Percentiles rank a stretch among this genome's conserved stretches.
Conservation (phyloP, 305 asterid species). For the Fraxinus sp. region DNA sequence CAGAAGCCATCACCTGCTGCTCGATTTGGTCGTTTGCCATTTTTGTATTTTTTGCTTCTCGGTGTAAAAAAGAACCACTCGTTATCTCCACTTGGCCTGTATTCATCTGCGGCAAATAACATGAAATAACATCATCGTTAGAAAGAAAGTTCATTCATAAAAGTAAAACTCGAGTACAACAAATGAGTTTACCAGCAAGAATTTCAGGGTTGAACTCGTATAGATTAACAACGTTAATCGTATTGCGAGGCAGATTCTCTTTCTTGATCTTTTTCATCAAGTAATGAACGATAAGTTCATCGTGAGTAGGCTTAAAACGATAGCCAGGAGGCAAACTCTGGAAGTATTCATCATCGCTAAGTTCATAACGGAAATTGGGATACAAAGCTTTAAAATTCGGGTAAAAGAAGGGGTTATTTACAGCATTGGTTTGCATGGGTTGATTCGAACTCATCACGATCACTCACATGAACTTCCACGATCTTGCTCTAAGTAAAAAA, state of each 20-base stretch:
- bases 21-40: conserved; percentile 24
- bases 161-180: too few species aligned
- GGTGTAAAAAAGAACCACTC: conserved; percentile 32
- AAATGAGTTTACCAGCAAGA: not conserved
- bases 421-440: not conserved
- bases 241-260: conserved; percentile 2
- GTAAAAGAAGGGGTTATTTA: not conserved
- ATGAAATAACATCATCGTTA: not conserved
- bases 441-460: not conserved
- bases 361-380: not conserved
- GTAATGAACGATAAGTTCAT: conserved; percentile 21
- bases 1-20: conserved; percentile 28
- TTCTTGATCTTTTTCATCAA: conserved; percentile 13
- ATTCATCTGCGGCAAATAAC: not conserved
- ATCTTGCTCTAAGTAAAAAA: too few species aligned
- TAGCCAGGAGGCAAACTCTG: conserved; percentile 15
- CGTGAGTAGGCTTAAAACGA: conserved; percentile 23
- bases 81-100: not conserved
- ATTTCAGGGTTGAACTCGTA: not conserved
- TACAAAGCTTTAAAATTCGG: not conserved
- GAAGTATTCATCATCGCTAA: not conserved
- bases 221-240: conserved; percentile 10
- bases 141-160: not conserved
- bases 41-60: conserved; percentile 17
- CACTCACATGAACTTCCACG: not conserved